These are phyloP conservation scores for Tolypocladium endophyticum DNA, from an alignment of 2,329 filamentous ascomycete genomes.

Conservation along the genomic window DNA sequence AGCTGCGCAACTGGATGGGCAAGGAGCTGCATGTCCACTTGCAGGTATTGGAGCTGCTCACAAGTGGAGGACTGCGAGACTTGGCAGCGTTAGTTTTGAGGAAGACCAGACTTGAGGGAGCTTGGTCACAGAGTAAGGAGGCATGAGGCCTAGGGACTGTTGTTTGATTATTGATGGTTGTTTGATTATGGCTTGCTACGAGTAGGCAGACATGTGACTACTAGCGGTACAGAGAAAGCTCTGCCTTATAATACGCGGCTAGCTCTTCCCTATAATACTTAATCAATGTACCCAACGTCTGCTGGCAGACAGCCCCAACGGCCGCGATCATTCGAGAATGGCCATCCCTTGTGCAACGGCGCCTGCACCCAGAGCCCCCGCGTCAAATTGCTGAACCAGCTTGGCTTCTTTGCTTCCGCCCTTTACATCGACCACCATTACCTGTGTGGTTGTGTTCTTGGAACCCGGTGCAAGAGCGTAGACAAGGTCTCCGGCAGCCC, in stretches of 20 bases:
- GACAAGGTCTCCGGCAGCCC: constrained; percentile 39
- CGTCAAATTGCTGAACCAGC: constrained; percentile 5
- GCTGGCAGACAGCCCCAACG: too few species aligned
- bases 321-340: neutral
- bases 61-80: constrained; percentile 29
- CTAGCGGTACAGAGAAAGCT: too few species aligned
- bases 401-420: neutral
- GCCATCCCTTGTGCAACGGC: constrained; percentile 4
- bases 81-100: constrained; percentile 13
- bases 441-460: constrained; percentile 22
- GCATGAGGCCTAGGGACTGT: neutral
- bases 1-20: constrained; percentile 39
- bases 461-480: constrained; percentile 48
- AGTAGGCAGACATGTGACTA: too few species aligned
- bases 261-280: too few species aligned
- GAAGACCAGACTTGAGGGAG: constrained; percentile 13
- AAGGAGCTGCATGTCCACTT: constrained; percentile 30
- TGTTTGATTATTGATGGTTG: neutral
- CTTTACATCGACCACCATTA: constrained; percentile 21
- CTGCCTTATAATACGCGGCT: too few species aligned
- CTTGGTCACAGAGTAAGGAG: constrained; percentile 4
- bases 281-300: too few species aligned
- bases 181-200: too few species aligned
- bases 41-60: constrained; percentile 44
- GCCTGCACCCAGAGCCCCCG: neutral